Conservation (phyloP, 495 filamentous ascomycete genomes). For the Daldinia bambusicola region DNA sequence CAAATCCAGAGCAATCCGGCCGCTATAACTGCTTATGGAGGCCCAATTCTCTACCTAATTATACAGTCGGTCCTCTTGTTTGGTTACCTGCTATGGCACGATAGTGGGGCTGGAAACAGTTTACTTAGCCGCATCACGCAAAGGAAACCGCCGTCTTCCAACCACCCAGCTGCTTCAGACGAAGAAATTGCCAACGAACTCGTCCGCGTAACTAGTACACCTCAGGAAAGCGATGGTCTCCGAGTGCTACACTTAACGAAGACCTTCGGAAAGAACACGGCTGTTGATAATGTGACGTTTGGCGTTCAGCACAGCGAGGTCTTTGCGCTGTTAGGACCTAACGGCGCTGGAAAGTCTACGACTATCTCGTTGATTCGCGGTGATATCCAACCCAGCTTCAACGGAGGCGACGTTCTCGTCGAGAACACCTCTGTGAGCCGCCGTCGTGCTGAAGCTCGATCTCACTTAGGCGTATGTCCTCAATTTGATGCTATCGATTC, state of each 20-base stretch:
- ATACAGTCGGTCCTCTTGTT: slow-evolving; percentile 71
- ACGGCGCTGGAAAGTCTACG: slow-evolving; percentile 88
- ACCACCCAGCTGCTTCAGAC: slow-evolving; percentile 51
- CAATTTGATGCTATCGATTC: slow-evolving; percentile 76
- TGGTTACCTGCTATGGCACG: slow-evolving; percentile 71
- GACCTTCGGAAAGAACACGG: slow-evolving; percentile 72
- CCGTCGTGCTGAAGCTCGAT: slow-evolving; percentile 71
- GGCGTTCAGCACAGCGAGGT: slow-evolving; percentile 79
- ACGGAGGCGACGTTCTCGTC: slow-evolving; percentile 75
- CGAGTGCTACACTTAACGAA: slow-evolving; percentile 81
- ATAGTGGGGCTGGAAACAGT: slow-evolving; percentile 68
- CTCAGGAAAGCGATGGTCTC: slow-evolving; percentile 68
- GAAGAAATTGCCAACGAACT: slow-evolving; percentile 60
- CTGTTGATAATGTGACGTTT: slow-evolving; percentile 85
- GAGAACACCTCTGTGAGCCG: slow-evolving; percentile 74
- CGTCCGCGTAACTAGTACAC: slow-evolving; percentile 53
- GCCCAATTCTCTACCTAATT: slow-evolving; percentile 76
- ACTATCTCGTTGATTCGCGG: slow-evolving; percentile 86
- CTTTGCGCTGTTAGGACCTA: slow-evolving; percentile 87
- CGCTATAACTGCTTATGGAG: slow-evolving; percentile 75
- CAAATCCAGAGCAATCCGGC: slow-evolving; percentile 73
- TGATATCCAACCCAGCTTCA: slow-evolving; percentile 73
- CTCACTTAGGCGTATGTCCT: slow-evolving; percentile 80
- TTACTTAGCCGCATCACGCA: slow-evolving; percentile 56
- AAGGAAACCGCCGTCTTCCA: slow-evolving; percentile 40